Evolutionary conservation across 805 yeast species (phyloP), one percentile per base, ranked within the genome.

Genomic region (Yarrowia porcina): DNA sequence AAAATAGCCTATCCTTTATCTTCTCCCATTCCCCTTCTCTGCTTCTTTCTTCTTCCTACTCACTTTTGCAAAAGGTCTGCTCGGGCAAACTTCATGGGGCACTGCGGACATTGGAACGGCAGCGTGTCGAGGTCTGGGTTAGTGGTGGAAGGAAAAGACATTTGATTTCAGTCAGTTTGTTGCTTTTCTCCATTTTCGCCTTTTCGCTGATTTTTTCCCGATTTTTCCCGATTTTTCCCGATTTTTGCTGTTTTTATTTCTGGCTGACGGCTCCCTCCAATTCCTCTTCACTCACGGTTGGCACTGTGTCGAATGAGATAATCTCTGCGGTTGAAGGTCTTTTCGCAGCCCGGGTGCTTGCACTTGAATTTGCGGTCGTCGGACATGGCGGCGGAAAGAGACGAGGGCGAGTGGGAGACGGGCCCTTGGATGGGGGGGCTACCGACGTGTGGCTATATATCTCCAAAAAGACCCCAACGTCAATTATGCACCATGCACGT

Each of bases 331-430:
- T 70, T 70, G 64, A 72, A 72, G 45, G 67, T 67, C 63, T 72
- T 72, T 33, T 64, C 67, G 65, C 75, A 72, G 15, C 73, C 73
- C 5, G 72, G 72, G 57, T 65, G 67, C n/a, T 66, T 54, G 79
- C 83, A 65, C 73, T 62, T 57, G 65, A 68, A 72, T 45, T 50
- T 64, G 50, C 57, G 44, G 61, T 56, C 61, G 35, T 56, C 61
- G 44, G 59, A 52, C 59, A 52, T 52, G 42, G 39, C 56, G 56
- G n/a, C n/a, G n/a, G n/a, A n/a, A n/a, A 25, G 28, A 25, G 50
- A 10, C 15, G 20, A 3, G 30, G 41, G 18, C 45, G 23, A n/a
- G 30, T n/a, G n/a, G 18, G 17, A 30, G 33, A 30, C 15, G 15
- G 12, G 41, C 4, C 9, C 13, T n/a, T 36, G n/a, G n/a, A n/a